Base-by-base conservation (phyloP, 2,329 filamentous ascomycete species). In the Penicillium paneum region DNA sequence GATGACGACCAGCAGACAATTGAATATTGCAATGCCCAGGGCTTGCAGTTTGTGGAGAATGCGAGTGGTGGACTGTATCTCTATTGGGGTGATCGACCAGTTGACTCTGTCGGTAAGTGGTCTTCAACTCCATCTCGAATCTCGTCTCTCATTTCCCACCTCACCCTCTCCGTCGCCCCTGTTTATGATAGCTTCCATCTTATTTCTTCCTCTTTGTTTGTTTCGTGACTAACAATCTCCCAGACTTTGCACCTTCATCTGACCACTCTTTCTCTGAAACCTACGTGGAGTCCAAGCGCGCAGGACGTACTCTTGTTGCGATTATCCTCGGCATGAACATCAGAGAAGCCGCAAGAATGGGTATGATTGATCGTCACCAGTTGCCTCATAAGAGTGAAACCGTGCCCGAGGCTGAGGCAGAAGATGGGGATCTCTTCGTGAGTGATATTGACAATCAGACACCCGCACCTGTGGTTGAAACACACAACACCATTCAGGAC, bases 241-340 rank as follows among this genome's bases (percentile, higher is more conserved):
- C n/a, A 77, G 76, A 67, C 42, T 76, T 77, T 44, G 69, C 71
- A 54, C 71, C 74, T 13, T 74, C 75, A 31, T 73, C 74, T n/a
- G 75, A 76, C 31, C 83, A 85, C 59, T 71, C 74, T 15, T 83
- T 81, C 57, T 84, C 82, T 0, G 68, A 78, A 19, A 71, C 61
- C 5, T 73, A 81, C 47, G 84, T 87, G 15, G 84, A 87, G 64
- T 71, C 71, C 26, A 87, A 87, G 68, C 78, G 83, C 36, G 74
- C 77, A 52, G 77, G 78, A 21, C 77, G 84, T 60, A 79, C 75
- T 2, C 68, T 84, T n/a, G 78, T 79, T 21, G 80, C 83, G 8
- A 70, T 87, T 28, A 80, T 86, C 49, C 77, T 81, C 62, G 83
- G 83, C 13, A 71, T 84, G 66, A 78, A 71, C 41, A 77, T 85